Conservation (phyloP, 164 flowering plant genomes). For the Stephania cephalantha region DNA sequence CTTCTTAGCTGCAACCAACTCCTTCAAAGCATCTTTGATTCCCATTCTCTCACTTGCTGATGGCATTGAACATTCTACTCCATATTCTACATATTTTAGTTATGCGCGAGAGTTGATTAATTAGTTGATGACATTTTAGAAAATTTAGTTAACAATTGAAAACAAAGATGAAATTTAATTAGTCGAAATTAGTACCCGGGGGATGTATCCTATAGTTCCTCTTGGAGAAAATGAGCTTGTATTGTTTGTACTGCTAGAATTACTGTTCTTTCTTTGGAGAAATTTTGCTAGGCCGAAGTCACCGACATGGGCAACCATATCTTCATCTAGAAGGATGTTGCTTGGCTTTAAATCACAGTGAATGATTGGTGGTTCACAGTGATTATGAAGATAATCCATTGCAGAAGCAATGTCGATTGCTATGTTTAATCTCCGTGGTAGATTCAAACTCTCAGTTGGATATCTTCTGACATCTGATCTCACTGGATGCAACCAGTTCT, state of each 20-base stretch:
- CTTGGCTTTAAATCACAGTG: conserved; percentile 14
- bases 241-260: background rate
- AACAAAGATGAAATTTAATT: too few species aligned
- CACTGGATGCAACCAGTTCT: conserved; percentile 14
- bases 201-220: conserved; percentile 10
- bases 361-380: conserved; percentile 5
- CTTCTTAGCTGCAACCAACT: too few species aligned
- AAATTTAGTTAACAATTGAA: too few species aligned
- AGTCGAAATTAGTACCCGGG: conserved; percentile 2
- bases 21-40: too few species aligned
- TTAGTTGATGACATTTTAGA: too few species aligned
- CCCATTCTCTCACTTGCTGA: too few species aligned
- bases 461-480: background rate
- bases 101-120: too few species aligned
- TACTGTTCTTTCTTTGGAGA: background rate
- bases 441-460: background rate
- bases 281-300: conserved; percentile 9
- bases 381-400: conserved; percentile 16
- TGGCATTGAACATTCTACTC: too few species aligned
- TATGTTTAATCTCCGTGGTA: conserved; percentile 8
- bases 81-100: too few species aligned
- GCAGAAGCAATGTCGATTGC: conserved; percentile 14
- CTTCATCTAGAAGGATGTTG: conserved; percentile 12
- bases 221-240: background rate
- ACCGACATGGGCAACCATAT: conserved; percentile 3